These are phyloP conservation scores for Choricystis sp. DNA, from an alignment of 139 green algal genomes.

Conservation along the genomic window DNA sequence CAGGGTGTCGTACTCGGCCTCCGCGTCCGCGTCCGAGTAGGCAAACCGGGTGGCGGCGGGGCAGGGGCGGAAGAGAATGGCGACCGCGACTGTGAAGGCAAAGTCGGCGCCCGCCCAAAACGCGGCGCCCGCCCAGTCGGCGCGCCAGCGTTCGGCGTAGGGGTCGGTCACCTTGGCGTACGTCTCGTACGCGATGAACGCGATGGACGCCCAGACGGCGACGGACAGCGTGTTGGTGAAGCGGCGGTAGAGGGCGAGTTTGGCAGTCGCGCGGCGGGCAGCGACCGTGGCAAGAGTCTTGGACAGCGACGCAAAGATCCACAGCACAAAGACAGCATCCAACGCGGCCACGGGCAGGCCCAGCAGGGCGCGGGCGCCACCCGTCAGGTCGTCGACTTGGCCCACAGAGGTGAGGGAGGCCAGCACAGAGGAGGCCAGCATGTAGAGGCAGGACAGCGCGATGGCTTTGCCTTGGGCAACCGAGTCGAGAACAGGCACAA, in stretches of 20 bases:
- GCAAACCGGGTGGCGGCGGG: background rate
- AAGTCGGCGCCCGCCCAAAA: slow-evolving; percentile 27
- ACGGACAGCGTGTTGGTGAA: slow-evolving; percentile 49
- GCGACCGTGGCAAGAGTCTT: slow-evolving; percentile 39
- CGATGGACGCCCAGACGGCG: slow-evolving; percentile 28
- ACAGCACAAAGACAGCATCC: slow-evolving; percentile 52
- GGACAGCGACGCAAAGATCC: slow-evolving; percentile 47
- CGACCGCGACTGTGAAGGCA: background rate
- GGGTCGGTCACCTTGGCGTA: slow-evolving; percentile 39
- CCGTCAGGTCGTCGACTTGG: slow-evolving; percentile 41
- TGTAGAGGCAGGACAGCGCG: slow-evolving; percentile 21
- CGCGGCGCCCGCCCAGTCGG: slow-evolving; percentile 29
- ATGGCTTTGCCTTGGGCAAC: slow-evolving; percentile 29
- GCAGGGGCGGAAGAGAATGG: background rate
- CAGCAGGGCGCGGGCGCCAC: slow-evolving; percentile 25
- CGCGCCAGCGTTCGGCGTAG: slow-evolving; percentile 38
- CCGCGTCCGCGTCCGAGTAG: background rate
- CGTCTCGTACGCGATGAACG: slow-evolving; percentile 53
- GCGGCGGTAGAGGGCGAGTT: slow-evolving; percentile 40
- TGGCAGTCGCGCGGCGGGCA: slow-evolving; percentile 11
- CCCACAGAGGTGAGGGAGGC: slow-evolving; percentile 27
- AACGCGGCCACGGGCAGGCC: slow-evolving; percentile 42
- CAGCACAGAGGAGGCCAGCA: slow-evolving; percentile 6
- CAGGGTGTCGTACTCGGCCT: background rate
- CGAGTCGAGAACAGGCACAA: slow-evolving; percentile 38